Percentiles rank a stretch among this genome's conserved stretches.
Evolutionary conservation across 495 filamentous ascomycete species (phyloP).

Genomic region (Coniosporium apollinis): DNA sequence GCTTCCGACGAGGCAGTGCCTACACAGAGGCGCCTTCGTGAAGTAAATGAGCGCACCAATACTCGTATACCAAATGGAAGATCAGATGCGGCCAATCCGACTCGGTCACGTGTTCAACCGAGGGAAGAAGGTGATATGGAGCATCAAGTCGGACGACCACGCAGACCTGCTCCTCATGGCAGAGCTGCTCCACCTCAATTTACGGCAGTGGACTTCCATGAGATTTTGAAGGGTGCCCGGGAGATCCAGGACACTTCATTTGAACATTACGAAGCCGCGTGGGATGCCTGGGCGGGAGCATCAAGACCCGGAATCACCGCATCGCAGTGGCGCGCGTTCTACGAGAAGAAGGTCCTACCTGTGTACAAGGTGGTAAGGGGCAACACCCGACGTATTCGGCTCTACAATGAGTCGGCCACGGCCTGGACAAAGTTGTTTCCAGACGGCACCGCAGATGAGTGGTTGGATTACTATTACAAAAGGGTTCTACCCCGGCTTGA

Average conservation of each 20-base stretch:
- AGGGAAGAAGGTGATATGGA: neutral
- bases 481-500: neutral
- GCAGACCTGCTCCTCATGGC: no score
- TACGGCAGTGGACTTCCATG: constrained; percentile 4
- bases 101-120: neutral
- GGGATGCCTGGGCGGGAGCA: constrained; percentile 7
- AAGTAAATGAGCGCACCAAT: neutral
- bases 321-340: constrained; percentile 9
- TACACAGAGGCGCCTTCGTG: neutral
- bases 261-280: constrained; percentile 4
- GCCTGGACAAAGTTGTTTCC: neutral
- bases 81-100: neutral
- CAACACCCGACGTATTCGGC: neutral
- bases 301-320: constrained; percentile 8
- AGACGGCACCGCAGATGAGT: neutral
- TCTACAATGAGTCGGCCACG: neutral
- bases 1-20: constrained; percentile 4
- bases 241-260: constrained; percentile 7
- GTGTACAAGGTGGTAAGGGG: constrained; percentile 2
- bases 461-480: neutral
- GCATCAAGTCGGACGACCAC: neutral
- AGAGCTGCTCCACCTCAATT: no score
- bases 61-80: no score
- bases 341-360: constrained; percentile 8
- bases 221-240: constrained; percentile 3